Conservation (phyloP, 306 rosid genomes). For the Cajanus cajan region DNA sequence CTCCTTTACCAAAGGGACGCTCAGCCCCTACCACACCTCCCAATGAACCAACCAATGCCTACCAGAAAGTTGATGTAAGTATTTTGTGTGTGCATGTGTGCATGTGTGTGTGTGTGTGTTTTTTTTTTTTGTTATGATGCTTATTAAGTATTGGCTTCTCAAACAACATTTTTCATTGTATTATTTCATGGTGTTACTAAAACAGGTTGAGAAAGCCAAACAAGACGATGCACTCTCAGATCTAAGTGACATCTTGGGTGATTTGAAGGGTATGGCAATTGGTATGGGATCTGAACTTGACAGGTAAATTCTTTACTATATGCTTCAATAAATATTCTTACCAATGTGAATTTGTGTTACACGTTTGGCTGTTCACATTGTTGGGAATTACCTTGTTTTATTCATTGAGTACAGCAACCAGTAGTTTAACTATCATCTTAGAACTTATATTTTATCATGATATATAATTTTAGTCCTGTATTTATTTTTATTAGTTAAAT, state of each 20-base stretch:
- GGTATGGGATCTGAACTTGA: constrained; percentile 87
- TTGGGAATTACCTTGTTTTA: not conserved
- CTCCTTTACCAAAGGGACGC: constrained; percentile 52
- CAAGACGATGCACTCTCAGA: constrained; percentile 88
- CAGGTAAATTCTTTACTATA: constrained; percentile 40
- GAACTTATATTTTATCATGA: too few relatives aligned
- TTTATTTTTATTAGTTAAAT: too few relatives aligned
- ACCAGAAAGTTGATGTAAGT: constrained; percentile 77
- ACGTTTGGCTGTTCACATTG: not conserved
- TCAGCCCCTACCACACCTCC: constrained; percentile 57
- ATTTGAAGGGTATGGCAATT: constrained; percentile 89
- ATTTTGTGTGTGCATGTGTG: too few relatives aligned
- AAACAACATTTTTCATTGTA: constrained; percentile 5
- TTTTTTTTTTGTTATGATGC: constrained; percentile 1
- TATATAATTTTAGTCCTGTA: too few relatives aligned
- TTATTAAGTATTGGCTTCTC: not conserved
- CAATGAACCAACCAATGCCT: constrained; percentile 47
- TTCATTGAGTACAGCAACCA: not conserved
- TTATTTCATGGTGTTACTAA: not conserved
- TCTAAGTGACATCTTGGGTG: constrained; percentile 84
- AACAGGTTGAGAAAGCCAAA: constrained; percentile 70
- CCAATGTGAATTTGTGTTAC: not conserved
- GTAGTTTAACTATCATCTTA: too few relatives aligned
- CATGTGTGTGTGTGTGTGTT: too few relatives aligned
- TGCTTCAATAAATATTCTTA: not conserved